Percentiles rank a stretch among this genome's conserved stretches.
Evolutionary conservation across 1,284 basidiomycete genomes (phyloP).

Genomic region (Trichosporon sp.): DNA sequence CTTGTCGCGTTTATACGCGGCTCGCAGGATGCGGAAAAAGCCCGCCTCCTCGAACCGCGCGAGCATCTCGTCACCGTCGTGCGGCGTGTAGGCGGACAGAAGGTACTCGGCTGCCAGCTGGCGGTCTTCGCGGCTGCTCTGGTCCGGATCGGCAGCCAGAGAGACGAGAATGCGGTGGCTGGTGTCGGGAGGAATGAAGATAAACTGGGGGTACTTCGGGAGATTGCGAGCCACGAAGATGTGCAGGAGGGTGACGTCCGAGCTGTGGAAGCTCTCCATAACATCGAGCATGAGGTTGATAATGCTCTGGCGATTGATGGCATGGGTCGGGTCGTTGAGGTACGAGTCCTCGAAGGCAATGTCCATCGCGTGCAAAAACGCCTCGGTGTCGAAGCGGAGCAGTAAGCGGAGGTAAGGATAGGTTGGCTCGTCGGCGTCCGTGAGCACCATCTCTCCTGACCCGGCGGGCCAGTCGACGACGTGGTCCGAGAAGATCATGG

Average conservation of each 20-base stretch:
- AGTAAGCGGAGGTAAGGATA: slow-evolving; percentile 86
- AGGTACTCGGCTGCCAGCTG: slow-evolving; percentile 93
- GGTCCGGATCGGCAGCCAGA: slow-evolving; percentile 68
- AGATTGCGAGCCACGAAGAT: slow-evolving; percentile 96
- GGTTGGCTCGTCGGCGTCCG: slow-evolving; percentile 60
- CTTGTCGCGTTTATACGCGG: slow-evolving; percentile 68
- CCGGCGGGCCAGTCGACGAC: slow-evolving; percentile 68
- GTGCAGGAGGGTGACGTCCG: slow-evolving; percentile 75
- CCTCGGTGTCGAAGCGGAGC: slow-evolving; percentile 86
- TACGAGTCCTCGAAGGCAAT: slow-evolving; percentile 91
- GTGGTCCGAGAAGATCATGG: slow-evolving; percentile 76
- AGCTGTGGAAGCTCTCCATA: slow-evolving; percentile 53
- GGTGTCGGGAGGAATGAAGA: slow-evolving; percentile 63
- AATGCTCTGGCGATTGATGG: slow-evolving; percentile 71
- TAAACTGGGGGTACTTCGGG: slow-evolving; percentile 91
- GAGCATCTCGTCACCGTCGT: slow-evolving; percentile 65
- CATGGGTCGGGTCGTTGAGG: slow-evolving; percentile 65
- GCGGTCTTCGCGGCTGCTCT: slow-evolving; percentile 78
- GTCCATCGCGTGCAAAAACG: slow-evolving; percentile 89
- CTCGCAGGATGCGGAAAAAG: slow-evolving; percentile 84
- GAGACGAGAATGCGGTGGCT: slow-evolving; percentile 72
- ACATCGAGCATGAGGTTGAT: slow-evolving; percentile 83
- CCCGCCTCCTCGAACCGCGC: slow-evolving; percentile 71
- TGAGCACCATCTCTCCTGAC: slow-evolving; percentile 24
- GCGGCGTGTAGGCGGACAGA: slow-evolving; percentile 84